phyloP scores from a whole-genome alignment of 345 rosid species.

The Syzygium jambos region DNA sequence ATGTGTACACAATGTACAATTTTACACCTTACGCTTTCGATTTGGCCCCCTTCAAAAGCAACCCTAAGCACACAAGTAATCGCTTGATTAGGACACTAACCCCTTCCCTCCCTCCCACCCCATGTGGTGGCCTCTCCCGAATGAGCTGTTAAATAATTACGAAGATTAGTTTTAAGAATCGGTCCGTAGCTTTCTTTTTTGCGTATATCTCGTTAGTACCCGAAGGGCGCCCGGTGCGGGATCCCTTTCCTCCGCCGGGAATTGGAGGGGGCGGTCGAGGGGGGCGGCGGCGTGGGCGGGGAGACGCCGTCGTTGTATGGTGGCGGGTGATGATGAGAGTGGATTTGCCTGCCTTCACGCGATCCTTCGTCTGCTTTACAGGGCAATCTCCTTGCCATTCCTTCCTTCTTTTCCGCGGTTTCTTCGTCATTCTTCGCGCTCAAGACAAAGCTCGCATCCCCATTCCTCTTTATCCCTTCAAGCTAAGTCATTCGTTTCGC shows the following conservation, averaged over 20 bases:
- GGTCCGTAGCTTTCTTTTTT: neutral
- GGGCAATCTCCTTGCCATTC: slow-evolving; percentile 11
- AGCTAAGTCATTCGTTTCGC: neutral
- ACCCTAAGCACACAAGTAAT: neutral
- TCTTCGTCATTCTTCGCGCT: slow-evolving; percentile 8
- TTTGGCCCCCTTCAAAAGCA: neutral
- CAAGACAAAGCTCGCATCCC: neutral
- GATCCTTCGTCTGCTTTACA: slow-evolving; percentile 11
- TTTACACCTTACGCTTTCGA: neutral
- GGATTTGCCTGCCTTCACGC: slow-evolving; percentile 1
- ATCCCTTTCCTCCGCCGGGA: slow-evolving; percentile 38
- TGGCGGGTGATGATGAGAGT: neutral
- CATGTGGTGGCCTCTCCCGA: neutral
- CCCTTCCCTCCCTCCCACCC: neutral
- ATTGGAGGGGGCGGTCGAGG: neutral
- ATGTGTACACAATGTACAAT: neutral
- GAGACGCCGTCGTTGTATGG: neutral
- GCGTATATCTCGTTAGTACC: neutral
- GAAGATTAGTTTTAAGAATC: neutral
- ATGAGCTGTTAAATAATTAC: neutral
- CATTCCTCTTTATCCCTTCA: slow-evolving; percentile 7
- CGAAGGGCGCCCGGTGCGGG: slow-evolving; percentile 36
- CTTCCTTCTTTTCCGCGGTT: neutral
- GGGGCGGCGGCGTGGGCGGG: neutral
- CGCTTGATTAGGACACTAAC: neutral